Evolutionary conservation across 495 filamentous ascomycete genomes (phyloP).

Genomic region (Penicillium desertorum): DNA sequence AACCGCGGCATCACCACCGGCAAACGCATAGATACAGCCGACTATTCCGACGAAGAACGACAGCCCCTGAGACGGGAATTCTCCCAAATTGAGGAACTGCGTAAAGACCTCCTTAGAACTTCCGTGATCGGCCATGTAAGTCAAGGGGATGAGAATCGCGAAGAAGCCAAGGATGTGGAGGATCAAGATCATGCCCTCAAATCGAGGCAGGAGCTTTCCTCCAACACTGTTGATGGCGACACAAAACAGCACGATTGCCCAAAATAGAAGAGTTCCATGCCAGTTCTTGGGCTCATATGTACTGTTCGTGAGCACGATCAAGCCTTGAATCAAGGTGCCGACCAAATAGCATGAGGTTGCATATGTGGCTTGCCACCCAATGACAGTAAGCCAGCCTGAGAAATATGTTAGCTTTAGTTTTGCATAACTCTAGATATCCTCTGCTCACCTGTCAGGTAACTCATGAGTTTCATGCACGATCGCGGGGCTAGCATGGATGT

Average conservation of each 20-base stretch:
- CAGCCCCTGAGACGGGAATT: constrained; percentile 43
- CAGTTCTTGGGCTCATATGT: constrained; percentile 39
- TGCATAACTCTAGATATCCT: neutral
- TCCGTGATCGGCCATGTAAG: constrained; percentile 46
- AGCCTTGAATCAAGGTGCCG: constrained; percentile 44
- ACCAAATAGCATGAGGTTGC: constrained; percentile 43
- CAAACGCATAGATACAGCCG: constrained; percentile 43
- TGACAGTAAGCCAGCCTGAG: constrained; percentile 46
- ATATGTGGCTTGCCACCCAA: constrained; percentile 47
- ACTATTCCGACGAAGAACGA: constrained; percentile 48
- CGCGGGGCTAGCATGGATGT: constrained; percentile 49
- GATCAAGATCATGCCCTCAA: constrained; percentile 48
- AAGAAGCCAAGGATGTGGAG: constrained; percentile 54
- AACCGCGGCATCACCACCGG: constrained; percentile 41
- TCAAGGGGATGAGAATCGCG: constrained; percentile 50
- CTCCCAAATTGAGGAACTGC: constrained; percentile 46
- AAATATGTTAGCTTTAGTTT: neutral
- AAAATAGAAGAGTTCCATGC: constrained; percentile 46
- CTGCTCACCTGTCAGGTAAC: constrained; percentile 47
- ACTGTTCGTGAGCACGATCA: constrained; percentile 36
- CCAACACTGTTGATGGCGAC: constrained; percentile 43
- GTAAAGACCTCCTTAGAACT: constrained; percentile 45
- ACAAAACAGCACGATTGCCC: constrained; percentile 39
- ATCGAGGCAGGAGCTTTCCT: constrained; percentile 41
- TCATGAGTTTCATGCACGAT: constrained; percentile 39